phyloP scores from a whole-genome alignment of 768 basidiomycete species.

The Guyanaporus albipodus region DNA sequence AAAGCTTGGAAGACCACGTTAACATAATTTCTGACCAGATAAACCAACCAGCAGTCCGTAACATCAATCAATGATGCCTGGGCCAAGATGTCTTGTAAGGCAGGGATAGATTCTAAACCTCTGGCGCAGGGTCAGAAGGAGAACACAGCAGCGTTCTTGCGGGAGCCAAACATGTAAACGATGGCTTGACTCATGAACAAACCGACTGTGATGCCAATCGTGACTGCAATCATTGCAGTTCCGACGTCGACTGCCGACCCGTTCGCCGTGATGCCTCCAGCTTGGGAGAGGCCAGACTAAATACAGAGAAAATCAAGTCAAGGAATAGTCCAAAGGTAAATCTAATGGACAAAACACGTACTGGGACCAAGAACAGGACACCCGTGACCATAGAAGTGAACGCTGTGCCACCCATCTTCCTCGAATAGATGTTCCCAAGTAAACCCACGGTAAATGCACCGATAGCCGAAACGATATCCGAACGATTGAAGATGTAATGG shows the following conservation, averaged over 20 bases:
- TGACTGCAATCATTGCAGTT: slow-evolving; percentile 84
- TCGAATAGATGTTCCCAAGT: slow-evolving; percentile 76
- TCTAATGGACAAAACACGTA: slow-evolving; percentile 37
- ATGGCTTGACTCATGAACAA: slow-evolving; percentile 85
- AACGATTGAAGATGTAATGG: slow-evolving; percentile 80
- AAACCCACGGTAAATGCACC: slow-evolving; percentile 80
- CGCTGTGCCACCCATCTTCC: slow-evolving; percentile 79
- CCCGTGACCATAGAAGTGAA: slow-evolving; percentile 91
- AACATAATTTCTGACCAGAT: neutral
- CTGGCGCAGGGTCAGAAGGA: slow-evolving; percentile 51
- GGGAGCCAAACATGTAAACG: slow-evolving; percentile 80
- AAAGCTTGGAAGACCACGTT: neutral
- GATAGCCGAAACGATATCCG: slow-evolving; percentile 80
- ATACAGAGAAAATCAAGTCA: neutral
- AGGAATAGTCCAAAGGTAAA: neutral
- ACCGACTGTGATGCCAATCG: slow-evolving; percentile 87
- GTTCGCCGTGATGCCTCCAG: slow-evolving; percentile 78
- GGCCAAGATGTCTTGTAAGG: slow-evolving; percentile 1
- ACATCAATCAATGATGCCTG: neutral
- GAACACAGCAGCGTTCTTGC: slow-evolving; percentile 83
- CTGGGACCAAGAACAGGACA: slow-evolving; percentile 82
- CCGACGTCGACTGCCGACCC: slow-evolving; percentile 83
- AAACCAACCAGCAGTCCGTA: slow-evolving; percentile 7
- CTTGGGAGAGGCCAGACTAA: slow-evolving; percentile 81
- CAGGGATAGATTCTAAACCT: neutral